Conservation (phyloP, 345 rosid genomes). For the Linum trigynum region DNA sequence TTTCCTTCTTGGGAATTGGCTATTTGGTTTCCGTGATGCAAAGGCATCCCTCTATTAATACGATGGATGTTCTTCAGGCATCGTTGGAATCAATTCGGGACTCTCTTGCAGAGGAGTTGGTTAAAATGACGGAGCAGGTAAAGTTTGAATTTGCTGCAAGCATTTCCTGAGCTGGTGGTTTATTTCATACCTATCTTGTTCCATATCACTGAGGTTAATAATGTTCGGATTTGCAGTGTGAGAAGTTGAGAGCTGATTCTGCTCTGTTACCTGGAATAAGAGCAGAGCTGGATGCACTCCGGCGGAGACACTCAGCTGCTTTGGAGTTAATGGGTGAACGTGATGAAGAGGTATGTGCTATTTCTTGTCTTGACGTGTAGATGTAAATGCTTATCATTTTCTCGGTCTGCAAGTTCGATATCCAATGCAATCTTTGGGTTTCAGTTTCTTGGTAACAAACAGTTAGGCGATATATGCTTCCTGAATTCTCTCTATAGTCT, state of each 20-base stretch:
- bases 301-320: conserved; percentile 92
- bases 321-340: conserved; percentile 99
- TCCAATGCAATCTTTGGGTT: neutral
- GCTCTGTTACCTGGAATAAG: conserved; percentile 59
- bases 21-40: no score
- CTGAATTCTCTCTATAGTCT: no score
- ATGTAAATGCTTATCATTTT: neutral
- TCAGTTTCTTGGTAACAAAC: no score
- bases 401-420: neutral
- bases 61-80: conserved; percentile 32
- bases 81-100: conserved; percentile 95
- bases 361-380: neutral
- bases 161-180: neutral
- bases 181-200: neutral
- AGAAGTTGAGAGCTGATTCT: conserved; percentile 69
- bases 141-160: conserved; percentile 5
- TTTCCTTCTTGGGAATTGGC: no score
- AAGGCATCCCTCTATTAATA: neutral
- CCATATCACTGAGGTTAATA: conserved; percentile 11
- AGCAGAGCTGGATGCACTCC: conserved; percentile 88
- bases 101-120: conserved; percentile 95
- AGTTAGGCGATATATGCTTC: no score
- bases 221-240: conserved; percentile 54
- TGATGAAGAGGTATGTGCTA: conserved; percentile 76
- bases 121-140: conserved; percentile 89